phyloP scores from a whole-genome alignment of 805 yeast species.

The Candida ipomoeae region DNA sequence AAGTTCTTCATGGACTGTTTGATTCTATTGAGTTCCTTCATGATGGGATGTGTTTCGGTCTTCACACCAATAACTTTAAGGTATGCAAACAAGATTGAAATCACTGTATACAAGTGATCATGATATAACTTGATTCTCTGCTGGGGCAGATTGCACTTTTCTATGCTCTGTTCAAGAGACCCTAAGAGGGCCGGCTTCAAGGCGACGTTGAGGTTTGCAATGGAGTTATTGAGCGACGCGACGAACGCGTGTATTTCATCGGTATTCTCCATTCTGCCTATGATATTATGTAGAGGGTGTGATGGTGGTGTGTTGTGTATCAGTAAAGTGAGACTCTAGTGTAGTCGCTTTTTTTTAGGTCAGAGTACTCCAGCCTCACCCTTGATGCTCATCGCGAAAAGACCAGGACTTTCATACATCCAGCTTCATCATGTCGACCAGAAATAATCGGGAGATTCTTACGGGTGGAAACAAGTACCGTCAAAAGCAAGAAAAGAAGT shows the following conservation, averaged over 20 bases:
- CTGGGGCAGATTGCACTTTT: constrained; percentile 17
- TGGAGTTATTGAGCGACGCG: constrained; percentile 32
- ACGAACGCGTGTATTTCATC: constrained; percentile 40
- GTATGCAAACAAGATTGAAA: constrained; percentile 56
- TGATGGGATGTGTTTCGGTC: constrained; percentile 56
- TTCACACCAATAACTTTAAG: constrained; percentile 56
- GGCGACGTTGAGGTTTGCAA: constrained; percentile 31
- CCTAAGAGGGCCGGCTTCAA: constrained; percentile 35
- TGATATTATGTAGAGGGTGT: background rate
- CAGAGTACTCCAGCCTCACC: background rate
- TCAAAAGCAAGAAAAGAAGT: constrained; percentile 44
- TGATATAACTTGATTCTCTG: constrained; percentile 31
- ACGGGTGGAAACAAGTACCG: constrained; percentile 84
- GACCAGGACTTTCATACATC: background rate
- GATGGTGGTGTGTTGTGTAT: background rate
- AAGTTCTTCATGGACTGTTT: constrained; percentile 63
- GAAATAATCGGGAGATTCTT: constrained; percentile 74
- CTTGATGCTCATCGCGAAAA: constrained; percentile 18
- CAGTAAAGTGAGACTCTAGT: background rate
- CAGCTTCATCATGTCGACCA: constrained; percentile 18
- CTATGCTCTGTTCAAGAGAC: constrained; percentile 37
- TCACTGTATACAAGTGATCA: constrained; percentile 47
- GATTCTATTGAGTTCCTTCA: constrained; percentile 62
- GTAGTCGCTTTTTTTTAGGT: background rate
- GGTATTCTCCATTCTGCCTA: constrained; percentile 41